Base-by-base conservation (phyloP, 768 basidiomycete species). In the Mycena latifolia region DNA sequence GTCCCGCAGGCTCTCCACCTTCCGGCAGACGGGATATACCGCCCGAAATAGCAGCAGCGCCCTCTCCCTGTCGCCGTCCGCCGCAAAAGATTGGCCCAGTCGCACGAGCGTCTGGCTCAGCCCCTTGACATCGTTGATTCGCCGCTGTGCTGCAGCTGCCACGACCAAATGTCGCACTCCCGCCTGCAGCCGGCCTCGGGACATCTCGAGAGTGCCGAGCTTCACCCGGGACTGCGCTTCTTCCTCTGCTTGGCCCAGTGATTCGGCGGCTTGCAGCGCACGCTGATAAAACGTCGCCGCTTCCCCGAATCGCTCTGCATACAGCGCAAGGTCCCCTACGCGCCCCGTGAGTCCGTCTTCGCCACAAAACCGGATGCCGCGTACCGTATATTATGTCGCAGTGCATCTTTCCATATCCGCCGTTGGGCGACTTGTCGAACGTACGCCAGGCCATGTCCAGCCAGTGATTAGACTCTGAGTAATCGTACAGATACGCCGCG, bases 91-190 rank as follows among this genome's bases (percentile, higher is more conserved):
- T 33, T 63, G 47, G 3, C 65, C 69, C 22, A 70, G 52, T 52
- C 65, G 64, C 53, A 70, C 69, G 27, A 70, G 58, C 27, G 69
- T 66, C 37, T 63, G 39, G 55, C 69, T 54, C 33, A 70, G 45
- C 11, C 65, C 69, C 31, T 66, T 70, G 31, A 66, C 65, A 53
- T 70, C 65, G 46, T 22, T 70, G 15, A 35, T 63, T 59, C 51
- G 56, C 22, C 69, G 56, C 33, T 70, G 69, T 22, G 28, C 45
- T 20, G 61, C 56, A 4, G 61, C 61, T 25, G 65, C 69, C 29
- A 70, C 69, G 50, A 63, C 28, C 33, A 71, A 53, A 58, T 63
- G 37, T 33, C 55, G 64, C 67, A 71, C 25, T 20, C 60, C 70
- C 46, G 37, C 28, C 64, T 45, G 37, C 37, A 60, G 55, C 28